These are phyloP conservation scores for Plantago rigida DNA, from an alignment of 305 asterid genomes.

Conservation along the genomic window DNA sequence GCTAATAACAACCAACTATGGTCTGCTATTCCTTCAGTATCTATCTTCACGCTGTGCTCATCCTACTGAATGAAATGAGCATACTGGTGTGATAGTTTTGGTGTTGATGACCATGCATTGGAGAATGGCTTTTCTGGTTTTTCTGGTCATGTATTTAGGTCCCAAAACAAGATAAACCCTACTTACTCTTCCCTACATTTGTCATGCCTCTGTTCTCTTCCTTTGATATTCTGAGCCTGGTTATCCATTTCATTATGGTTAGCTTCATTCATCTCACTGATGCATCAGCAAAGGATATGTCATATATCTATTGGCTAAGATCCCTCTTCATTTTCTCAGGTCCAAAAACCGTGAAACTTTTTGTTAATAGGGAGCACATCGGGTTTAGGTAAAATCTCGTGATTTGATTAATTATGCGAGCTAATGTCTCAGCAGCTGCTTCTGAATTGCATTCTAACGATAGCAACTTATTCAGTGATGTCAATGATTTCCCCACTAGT, in stretches of 20 bases:
- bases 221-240: background rate
- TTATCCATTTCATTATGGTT: background rate
- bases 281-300: background rate
- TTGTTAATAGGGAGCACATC: conserved; percentile 88
- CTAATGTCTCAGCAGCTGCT: conserved; percentile 3
- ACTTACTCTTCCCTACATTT: background rate
- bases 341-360: conserved; percentile 82
- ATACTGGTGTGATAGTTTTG: too few relatives aligned
- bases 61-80: too few relatives aligned
- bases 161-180: too few relatives aligned
- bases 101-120: background rate
- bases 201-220: background rate
- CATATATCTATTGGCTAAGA: background rate
- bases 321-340: conserved; percentile 33
- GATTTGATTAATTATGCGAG: conserved; percentile 1
- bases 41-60: too few relatives aligned
- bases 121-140: too few relatives aligned
- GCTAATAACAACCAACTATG: too few relatives aligned
- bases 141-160: too few relatives aligned
- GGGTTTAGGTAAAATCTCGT: conserved; percentile 68
- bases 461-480: conserved; percentile 51
- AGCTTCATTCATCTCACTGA: background rate
- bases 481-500: conserved; percentile 81
- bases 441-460: conserved; percentile 21
- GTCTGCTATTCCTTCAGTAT: too few relatives aligned